These are phyloP conservation scores for Fusarium concolor DNA, from an alignment of 2,329 filamentous ascomycete species.

Conservation along the genomic window DNA sequence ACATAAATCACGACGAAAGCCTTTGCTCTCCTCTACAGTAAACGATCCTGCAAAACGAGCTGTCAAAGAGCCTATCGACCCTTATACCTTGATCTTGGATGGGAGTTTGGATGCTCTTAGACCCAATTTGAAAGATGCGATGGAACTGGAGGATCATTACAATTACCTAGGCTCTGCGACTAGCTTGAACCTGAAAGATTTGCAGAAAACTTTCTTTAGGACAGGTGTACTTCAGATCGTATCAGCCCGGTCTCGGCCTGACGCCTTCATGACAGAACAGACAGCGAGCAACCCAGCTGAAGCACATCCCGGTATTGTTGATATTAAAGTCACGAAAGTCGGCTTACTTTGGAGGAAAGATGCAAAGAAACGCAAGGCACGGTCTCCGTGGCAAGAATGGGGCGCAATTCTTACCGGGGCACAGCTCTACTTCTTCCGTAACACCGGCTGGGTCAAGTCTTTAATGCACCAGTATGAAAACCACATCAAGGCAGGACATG, in stretches of 20 bases:
- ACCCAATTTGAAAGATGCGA: conserved; percentile 89
- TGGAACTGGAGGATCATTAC: conserved; percentile 92
- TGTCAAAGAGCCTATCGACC: conserved; percentile 88
- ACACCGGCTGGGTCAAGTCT: conserved; percentile 90
- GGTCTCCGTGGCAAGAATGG: conserved; percentile 99
- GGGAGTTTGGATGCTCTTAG: conserved; percentile 84
- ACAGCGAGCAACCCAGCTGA: conserved; percentile 87
- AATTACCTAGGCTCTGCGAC: conserved; percentile 82
- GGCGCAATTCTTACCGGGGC: conserved; percentile 96
- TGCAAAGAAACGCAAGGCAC: conserved; percentile 89
- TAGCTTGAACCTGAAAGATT: conserved; percentile 80
- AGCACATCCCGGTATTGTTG: conserved; percentile 90
- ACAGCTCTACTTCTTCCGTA: conserved; percentile 95
- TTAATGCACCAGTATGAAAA: conserved; percentile 89
- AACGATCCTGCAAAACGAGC: conserved; percentile 66
- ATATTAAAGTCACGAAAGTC: conserved; percentile 97
- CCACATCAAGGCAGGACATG: conserved; percentile 81
- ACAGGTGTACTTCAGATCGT: conserved; percentile 95
- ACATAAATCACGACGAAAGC: conserved; percentile 77
- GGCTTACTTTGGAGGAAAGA: conserved; percentile 96
- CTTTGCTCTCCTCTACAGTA: conserved; percentile 73
- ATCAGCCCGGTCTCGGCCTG: conserved; percentile 90
- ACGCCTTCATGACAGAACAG: conserved; percentile 92
- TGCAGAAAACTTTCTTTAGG: conserved; percentile 90
- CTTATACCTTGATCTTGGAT: conserved; percentile 94